Base-by-base conservation (phyloP, 2,329 filamentous ascomycete genomes). In the Endothia cerciana region DNA sequence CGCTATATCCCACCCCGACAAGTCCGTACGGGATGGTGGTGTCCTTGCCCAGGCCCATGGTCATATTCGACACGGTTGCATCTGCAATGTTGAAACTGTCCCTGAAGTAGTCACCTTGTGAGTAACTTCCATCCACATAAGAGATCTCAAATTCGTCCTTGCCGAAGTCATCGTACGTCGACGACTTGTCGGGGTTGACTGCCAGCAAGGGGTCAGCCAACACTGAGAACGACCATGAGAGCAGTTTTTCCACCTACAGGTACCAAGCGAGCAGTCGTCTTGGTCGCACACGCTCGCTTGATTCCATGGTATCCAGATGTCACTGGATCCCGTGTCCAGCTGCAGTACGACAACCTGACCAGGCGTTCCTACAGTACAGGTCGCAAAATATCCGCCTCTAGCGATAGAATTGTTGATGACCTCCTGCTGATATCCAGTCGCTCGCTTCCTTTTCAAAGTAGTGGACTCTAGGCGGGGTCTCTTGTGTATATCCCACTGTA, bases 261-360 rank as follows among this genome's bases (percentile, higher is more conserved):
- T 79, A 67, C 84, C 83, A 51, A 81, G 71, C 19, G 73, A 72
- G 67, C 82, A 84, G 10, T 78, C 78, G 8, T 67, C 67, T 13
- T 66, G 4, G 59, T 63, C 66, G 72, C 84, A 86, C 15, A 82
- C 77, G 41, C 67, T 68, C 1, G 81, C 75, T 5, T 63, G 59
- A 65, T 71, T 74, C 53, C 75, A 74, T 17, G 83, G 81, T 47
- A 89, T 81, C 87, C 88, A 90, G 28, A 87, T 82, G 75, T 90
- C 88, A 68, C 86, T 88, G 71, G 86, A 89, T 51, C 87, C 88
- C 0, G 87, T 90, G 74, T 90, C 87, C 55, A 90, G 79, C 73
- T 88, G 85, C 62, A 90, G 75, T 1, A 80, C 83, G 49, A 90
- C 67, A 4, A 81, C 75, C 72, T 90, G 87, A 15, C 77, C 75